phyloP scores from a whole-genome alignment of 306 rosid species.

The Gleditsia sinensis region DNA sequence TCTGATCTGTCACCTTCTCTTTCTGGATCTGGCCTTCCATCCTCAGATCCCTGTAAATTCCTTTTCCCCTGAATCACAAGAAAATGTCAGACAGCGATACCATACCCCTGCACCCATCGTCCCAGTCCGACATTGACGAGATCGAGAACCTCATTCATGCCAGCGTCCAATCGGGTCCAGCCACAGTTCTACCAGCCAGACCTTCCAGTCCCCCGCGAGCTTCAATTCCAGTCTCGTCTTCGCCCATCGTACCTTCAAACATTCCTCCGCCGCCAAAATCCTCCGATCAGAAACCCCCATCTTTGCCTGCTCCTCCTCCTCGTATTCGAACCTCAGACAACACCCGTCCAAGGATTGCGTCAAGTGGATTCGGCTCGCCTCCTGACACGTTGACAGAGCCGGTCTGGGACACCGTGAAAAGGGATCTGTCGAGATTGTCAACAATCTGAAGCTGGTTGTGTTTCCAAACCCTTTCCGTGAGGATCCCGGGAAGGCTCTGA shows the following conservation, averaged over 20 bases:
- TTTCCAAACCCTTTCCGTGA: slow-evolving; percentile 92
- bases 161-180: slow-evolving; percentile 59
- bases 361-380: slow-evolving; percentile 69
- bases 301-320: slow-evolving; percentile 43
- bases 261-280: slow-evolving; percentile 29
- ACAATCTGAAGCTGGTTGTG: slow-evolving; percentile 88
- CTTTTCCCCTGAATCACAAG: neutral
- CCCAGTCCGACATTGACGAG: slow-evolving; percentile 99
- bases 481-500: slow-evolving; percentile 88
- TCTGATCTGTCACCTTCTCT: neutral
- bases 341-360: slow-evolving; percentile 20
- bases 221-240: slow-evolving; percentile 75
- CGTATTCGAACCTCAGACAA: neutral
- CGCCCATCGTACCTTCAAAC: slow-evolving; percentile 28
- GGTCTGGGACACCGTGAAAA: slow-evolving; percentile 84
- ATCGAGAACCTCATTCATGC: slow-evolving; percentile 92
- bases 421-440: slow-evolving; percentile 88
- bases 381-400: slow-evolving; percentile 93
- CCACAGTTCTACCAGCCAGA: slow-evolving; percentile 73
- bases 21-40: neutral
- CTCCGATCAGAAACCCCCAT: slow-evolving; percentile 36
- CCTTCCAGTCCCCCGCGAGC: slow-evolving; percentile 84
- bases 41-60: neutral
- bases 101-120: slow-evolving; percentile 81
- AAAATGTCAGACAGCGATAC: slow-evolving; percentile 90